Evolutionary conservation across 129 eudicot genomes (phyloP).

Genomic region (Chrysanthemum seticuspe): DNA sequence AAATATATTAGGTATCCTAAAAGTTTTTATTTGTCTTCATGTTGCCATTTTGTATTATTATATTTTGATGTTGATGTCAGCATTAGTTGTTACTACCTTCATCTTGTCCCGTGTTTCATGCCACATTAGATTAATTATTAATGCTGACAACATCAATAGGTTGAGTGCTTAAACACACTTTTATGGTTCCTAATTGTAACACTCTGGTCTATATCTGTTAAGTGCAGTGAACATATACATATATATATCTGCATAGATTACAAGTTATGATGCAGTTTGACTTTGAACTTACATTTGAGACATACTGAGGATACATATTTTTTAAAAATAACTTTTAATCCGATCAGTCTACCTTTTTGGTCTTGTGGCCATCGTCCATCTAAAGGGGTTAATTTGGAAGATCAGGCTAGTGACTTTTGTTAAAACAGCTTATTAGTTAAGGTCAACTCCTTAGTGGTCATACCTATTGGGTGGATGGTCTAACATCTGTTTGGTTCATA

Average conservation of each 20-base stretch:
- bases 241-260: neutral
- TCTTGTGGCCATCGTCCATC: too few species aligned
- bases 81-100: conserved; percentile 23
- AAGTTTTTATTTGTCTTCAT: neutral
- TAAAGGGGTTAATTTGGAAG: too few species aligned
- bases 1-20: neutral
- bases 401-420: too few species aligned
- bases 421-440: too few species aligned
- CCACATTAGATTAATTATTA: conserved; percentile 21
- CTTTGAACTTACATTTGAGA: neutral
- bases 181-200: conserved; percentile 11
- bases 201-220: neutral
- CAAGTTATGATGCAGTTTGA: neutral
- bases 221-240: neutral
- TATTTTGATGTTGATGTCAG: conserved; percentile 20
- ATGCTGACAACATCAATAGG: conserved; percentile 9
- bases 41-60: conserved; percentile 10
- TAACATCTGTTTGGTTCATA: too few species aligned
- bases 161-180: conserved; percentile 7
- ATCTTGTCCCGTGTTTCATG: conserved; percentile 29
- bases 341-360: too few species aligned
- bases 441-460: too few species aligned
- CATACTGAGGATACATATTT: neutral
- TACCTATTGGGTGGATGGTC: too few species aligned
- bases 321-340: too few species aligned